Evolutionary conservation across 495 filamentous ascomycete genomes (phyloP), one percentile per base, ranked within the genome.

Genomic region (Hypoxylon trugodes): DNA sequence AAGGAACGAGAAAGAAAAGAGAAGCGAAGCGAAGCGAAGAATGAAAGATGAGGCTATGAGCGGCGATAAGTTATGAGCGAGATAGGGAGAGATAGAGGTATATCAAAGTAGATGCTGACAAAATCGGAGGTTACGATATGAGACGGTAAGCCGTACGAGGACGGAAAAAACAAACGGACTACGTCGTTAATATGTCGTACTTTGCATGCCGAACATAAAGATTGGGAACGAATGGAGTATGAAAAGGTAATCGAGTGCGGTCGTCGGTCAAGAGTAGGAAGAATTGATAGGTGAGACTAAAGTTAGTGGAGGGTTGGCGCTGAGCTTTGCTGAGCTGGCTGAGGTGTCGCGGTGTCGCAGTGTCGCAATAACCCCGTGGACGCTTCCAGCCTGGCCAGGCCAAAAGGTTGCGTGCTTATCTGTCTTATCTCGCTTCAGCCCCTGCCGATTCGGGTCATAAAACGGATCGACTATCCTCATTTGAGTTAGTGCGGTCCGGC

Each of bases 131-230:
- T 15, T 19, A 15, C 52, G 64, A 61, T 61, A 61, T 30, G 42
- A 40, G 7, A 25, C 40, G 48, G 22, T 2, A 43, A 3, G 15
- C 21, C 2, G 19, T 24, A 26, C 33, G 13, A 58, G n/a, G 25
- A 37, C 36, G 46, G 33, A 30, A 36, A 61, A 53, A n/a, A n/a
- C n/a, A 61, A 10, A 43, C 12, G n/a, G 13, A 0, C 32, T 37
- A 1, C 19, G 46, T 32, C 51, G 21, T 47, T 61, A 61, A 28
- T 19, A 22, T 16, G 33, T 16, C 12, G 15, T 25, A 54, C n/a
- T 6, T 52, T 4, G 47, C 45, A 61, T 67, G 57, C 64, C 64
- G 64, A 67, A 67, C 30, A 53, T 57, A 38, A 51, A 2, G 30
- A 58, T 15, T 21, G 32, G 40, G 24, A 49, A 47, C 52, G 58